Conservation (phyloP, 2,329 filamentous ascomycete species). For the Fusarium clavum region DNA sequence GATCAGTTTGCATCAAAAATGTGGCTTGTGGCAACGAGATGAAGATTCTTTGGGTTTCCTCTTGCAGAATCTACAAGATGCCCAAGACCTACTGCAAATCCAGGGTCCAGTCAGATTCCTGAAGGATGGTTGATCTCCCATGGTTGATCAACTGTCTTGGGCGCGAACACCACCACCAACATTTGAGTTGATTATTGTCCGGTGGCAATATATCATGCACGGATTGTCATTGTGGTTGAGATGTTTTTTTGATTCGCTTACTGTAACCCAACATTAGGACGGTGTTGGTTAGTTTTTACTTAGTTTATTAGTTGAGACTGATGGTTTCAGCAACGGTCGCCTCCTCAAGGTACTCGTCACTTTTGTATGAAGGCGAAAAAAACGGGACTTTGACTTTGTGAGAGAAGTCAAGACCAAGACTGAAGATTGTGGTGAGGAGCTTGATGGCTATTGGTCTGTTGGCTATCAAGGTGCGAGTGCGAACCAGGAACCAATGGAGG, state of each 20-base stretch:
- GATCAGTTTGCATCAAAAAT: not conserved
- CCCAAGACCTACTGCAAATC: constrained; percentile 9
- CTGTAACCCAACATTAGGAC: constrained; percentile 8
- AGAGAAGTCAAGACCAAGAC: constrained; percentile 1
- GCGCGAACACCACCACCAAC: constrained; percentile 1
- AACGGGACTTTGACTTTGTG: constrained; percentile 12
- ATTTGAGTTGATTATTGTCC: constrained; percentile 2
- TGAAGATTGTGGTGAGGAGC: constrained; percentile 24
- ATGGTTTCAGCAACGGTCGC: constrained; percentile 39
- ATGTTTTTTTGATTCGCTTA: not conserved
- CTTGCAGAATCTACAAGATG: constrained; percentile 13
- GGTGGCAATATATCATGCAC: constrained; percentile 32
- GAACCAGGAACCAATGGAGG: constrained; percentile 37
- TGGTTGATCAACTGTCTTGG: constrained; percentile 19
- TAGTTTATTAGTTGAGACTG: constrained; percentile 6
- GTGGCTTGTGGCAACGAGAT: constrained; percentile 30
- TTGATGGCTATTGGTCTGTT: constrained; percentile 35
- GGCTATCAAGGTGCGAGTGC: constrained; percentile 27
- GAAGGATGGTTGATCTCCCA: constrained; percentile 30
- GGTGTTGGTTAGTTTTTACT: not conserved
- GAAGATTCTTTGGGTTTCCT: constrained; percentile 12
- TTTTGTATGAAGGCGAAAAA: constrained; percentile 22
- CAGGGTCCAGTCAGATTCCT: constrained; percentile 26
- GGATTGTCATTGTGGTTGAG: constrained; percentile 21
- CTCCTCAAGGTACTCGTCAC: constrained; percentile 20